Percentiles rank a stretch among this genome's conserved stretches.
These are phyloP conservation scores for Vachellia pachyceras DNA, from an alignment of 306 rosid genomes.

Conservation along the genomic window DNA sequence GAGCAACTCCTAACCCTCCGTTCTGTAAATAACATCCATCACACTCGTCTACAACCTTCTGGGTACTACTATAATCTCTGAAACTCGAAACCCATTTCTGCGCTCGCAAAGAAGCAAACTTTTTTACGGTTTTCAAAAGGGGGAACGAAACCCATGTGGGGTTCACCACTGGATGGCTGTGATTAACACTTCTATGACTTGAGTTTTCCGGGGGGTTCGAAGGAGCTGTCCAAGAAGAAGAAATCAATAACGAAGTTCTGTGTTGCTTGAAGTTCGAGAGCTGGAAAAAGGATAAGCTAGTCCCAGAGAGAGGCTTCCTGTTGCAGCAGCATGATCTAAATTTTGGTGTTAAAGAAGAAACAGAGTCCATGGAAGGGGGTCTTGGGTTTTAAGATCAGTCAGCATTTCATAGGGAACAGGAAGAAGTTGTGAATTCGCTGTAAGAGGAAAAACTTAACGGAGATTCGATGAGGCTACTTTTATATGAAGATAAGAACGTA, in stretches of 20 bases:
- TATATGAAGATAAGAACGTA: not conserved
- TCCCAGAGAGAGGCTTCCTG: slow-evolving; percentile 24
- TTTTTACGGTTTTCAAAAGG: slow-evolving; percentile 41
- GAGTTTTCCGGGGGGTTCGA: slow-evolving; percentile 30
- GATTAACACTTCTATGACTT: not conserved
- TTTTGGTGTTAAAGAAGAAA: slow-evolving; percentile 41
- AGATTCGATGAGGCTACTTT: not conserved
- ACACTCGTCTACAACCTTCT: slow-evolving; percentile 11
- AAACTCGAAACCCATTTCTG: slow-evolving; percentile 40
- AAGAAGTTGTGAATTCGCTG: not conserved
- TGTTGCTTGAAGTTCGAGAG: slow-evolving; percentile 11
- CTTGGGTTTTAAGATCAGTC: slow-evolving; percentile 39
- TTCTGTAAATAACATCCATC: slow-evolving; percentile 53
- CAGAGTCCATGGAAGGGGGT: slow-evolving; percentile 57
- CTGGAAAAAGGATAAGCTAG: slow-evolving; percentile 35
- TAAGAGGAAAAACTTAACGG: not conserved
- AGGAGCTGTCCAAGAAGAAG: slow-evolving; percentile 28
- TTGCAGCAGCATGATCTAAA: not conserved
- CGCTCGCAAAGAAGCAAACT: slow-evolving; percentile 40
- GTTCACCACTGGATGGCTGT: slow-evolving; percentile 14
- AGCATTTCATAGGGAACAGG: slow-evolving; percentile 55
- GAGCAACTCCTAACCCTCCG: slow-evolving; percentile 68
- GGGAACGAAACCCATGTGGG: slow-evolving; percentile 46
- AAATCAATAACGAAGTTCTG: slow-evolving; percentile 21
- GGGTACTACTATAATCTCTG: slow-evolving; percentile 28